These are phyloP conservation scores for Auriscalpium vulgare DNA, from an alignment of 768 basidiomycete genomes.

Conservation along the genomic window DNA sequence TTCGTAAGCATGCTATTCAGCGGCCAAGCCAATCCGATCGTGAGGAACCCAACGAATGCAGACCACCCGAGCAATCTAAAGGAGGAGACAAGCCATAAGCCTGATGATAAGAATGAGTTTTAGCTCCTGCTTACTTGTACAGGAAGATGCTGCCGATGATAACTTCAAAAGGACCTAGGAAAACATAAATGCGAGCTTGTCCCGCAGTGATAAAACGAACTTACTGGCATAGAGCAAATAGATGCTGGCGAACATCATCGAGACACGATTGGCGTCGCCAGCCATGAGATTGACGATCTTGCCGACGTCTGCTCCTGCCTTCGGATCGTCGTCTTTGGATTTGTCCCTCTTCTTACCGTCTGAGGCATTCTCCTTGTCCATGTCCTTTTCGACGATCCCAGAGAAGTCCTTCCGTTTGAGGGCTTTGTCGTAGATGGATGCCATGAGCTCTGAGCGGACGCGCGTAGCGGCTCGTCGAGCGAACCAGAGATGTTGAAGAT, in stretches of 20 bases:
- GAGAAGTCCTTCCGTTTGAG: conserved; percentile 79
- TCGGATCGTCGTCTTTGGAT: conserved; percentile 40
- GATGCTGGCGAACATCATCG: conserved; percentile 43
- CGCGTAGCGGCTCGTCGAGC: conserved; percentile 67
- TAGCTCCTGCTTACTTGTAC: conserved; percentile 46
- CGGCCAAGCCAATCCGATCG: conserved; percentile 60
- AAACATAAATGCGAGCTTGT: background rate
- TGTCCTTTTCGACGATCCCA: conserved; percentile 52
- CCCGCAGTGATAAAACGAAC: conserved; percentile 10
- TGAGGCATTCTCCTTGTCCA: conserved; percentile 3
- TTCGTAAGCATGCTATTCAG: conserved; percentile 60
- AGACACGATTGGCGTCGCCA: conserved; percentile 57
- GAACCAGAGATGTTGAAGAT: conserved; percentile 73
- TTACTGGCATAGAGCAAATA: conserved; percentile 66
- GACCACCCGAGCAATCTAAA: conserved; percentile 54
- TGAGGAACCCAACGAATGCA: conserved; percentile 69
- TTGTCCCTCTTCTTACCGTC: conserved; percentile 6
- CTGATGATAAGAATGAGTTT: no score
- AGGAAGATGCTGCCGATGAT: conserved; percentile 65
- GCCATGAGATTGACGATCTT: conserved; percentile 91
- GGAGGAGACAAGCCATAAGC: no score
- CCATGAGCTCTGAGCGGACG: conserved; percentile 77
- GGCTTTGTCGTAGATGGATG: conserved; percentile 83
- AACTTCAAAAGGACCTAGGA: conserved; percentile 62
- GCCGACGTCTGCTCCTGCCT: conserved; percentile 77